Evolutionary conservation across 768 basidiomycete genomes (phyloP), one percentile per base, ranked within the genome.

Genomic region (Lactifluus pinguis): DNA sequence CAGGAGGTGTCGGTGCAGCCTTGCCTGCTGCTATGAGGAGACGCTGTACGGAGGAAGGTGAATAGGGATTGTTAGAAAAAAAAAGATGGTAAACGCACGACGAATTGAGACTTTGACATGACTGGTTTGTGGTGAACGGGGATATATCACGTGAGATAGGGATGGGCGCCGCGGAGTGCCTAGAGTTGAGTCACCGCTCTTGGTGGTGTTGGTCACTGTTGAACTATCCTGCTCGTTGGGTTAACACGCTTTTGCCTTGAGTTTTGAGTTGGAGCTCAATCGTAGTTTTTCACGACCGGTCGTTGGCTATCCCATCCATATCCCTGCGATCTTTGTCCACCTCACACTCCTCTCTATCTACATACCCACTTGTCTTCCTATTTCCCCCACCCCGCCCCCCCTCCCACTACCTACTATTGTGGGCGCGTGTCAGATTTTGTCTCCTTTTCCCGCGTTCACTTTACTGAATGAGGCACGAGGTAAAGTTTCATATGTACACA

Each of bases 1-100:
- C 89, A 9, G 95, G 95, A 59, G 95, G 95, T 42, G 92, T 89
- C 17, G 95, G 95, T 30, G 95, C 87, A 39, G 95, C 95, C 71
- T 98, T 98, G 48, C 92, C 94, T 48, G 95, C 95, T 53, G 86
- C 83, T 62, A 98, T 84, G 53, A 95, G 80, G 60, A 98, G 76
- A 64, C 92, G 89, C 91, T 91, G 66, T 63, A 25, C 25, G 25
- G 25, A 52, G 63, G 4, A 17, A 36, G 34, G 25, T 42, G 30
- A 39, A 51, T 38, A 50, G 29, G 17, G 17, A 25, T 25, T 25
- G n/a, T n/a, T 32, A 38, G 57, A 39, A 42, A 41, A 57, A 36
- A 49, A 34, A 48, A 51, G 54, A 53, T 50, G 51, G 30, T 9
- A 34, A 34, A 80, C 86, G 64, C 72, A 91, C 90, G 69, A 92